A percentile compares a stretch with the other conserved stretches of the same genome.
Conservation (phyloP, 306 rosid genomes). For the Cucurbita moschata region DNA sequence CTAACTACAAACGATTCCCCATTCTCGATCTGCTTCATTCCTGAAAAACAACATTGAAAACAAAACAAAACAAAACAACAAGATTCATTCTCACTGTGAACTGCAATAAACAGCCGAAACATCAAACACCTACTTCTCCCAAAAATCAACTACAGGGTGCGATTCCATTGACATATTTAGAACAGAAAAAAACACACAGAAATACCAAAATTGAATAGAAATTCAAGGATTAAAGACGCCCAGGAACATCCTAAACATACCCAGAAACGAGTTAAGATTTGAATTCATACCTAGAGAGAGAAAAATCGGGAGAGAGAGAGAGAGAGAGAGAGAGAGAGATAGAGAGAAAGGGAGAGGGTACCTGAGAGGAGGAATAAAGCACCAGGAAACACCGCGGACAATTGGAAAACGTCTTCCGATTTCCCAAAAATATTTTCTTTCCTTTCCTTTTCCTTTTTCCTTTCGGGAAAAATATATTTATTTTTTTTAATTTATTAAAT, state of each 20-base stretch:
- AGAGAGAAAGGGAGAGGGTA: constrained; percentile 13
- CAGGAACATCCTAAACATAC: not conserved
- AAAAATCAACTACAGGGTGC: not conserved
- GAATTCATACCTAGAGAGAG: not conserved
- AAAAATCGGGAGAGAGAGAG: not conserved
- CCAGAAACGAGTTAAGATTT: not conserved
- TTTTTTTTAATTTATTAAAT: not conserved
- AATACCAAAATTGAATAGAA: constrained; percentile 1
- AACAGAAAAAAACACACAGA: not conserved
- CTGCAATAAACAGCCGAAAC: not conserved
- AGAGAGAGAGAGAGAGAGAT: not conserved
- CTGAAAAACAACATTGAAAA: constrained; percentile 5
- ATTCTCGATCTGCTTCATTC: constrained; percentile 33
- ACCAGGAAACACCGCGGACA: constrained; percentile 1
- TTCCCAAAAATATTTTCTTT: not conserved
- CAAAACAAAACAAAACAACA: not conserved
- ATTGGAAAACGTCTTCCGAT: constrained; percentile 6
- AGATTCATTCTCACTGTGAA: constrained; percentile 2
- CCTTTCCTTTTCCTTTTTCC: not conserved
- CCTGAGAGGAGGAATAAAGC: constrained; percentile 36
- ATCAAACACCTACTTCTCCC: not conserved
- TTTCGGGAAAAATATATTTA: not conserved
- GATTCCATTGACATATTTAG: not conserved
- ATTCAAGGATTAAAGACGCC: not conserved
- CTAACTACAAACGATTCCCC: constrained; percentile 12